Conservation (phyloP, 2,329 filamentous ascomycete genomes). For the Lachnellula suecica region DNA sequence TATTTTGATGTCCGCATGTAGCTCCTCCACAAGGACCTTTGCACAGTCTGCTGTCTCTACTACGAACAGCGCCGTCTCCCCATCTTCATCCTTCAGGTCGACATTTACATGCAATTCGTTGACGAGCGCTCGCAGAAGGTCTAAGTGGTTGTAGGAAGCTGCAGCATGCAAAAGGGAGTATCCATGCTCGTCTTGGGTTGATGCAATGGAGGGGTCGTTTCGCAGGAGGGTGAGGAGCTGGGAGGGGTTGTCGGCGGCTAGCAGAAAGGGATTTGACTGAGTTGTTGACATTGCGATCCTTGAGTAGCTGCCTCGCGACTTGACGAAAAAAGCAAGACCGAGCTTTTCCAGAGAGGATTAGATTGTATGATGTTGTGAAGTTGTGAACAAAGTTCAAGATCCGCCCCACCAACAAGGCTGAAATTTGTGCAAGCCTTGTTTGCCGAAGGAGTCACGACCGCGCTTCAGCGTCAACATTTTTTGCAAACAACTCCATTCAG, state of each 20-base stretch:
- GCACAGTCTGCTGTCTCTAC: constrained; percentile 80
- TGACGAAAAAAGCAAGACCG: too few species aligned
- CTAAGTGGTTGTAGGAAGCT: constrained; percentile 84
- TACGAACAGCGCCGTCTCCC: constrained; percentile 94
- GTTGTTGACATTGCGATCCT: constrained; percentile 12
- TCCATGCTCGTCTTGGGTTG: constrained; percentile 82
- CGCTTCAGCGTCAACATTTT: neutral
- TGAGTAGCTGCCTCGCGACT: too few species aligned
- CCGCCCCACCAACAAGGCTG: neutral
- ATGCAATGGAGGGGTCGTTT: constrained; percentile 72
- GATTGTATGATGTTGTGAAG: too few species aligned
- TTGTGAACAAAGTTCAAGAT: too few species aligned
- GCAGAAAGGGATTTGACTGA: constrained; percentile 62
- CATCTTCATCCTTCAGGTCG: constrained; percentile 84
- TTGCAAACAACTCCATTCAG: too few species aligned
- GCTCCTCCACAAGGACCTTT: constrained; percentile 76
- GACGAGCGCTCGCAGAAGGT: constrained; percentile 74
- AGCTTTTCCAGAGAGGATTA: neutral
- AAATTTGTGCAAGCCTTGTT: neutral
- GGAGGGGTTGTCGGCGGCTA: constrained; percentile 79
- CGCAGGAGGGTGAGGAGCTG: constrained; percentile 73
- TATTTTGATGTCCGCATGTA: constrained; percentile 66
- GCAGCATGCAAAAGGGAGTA: constrained; percentile 94
- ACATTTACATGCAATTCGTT: constrained; percentile 75
- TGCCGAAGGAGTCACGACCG: constrained; percentile 1